phyloP scores from a whole-genome alignment of 192 early-diverging fungal genomes.

The Coemansia sp. region DNA sequence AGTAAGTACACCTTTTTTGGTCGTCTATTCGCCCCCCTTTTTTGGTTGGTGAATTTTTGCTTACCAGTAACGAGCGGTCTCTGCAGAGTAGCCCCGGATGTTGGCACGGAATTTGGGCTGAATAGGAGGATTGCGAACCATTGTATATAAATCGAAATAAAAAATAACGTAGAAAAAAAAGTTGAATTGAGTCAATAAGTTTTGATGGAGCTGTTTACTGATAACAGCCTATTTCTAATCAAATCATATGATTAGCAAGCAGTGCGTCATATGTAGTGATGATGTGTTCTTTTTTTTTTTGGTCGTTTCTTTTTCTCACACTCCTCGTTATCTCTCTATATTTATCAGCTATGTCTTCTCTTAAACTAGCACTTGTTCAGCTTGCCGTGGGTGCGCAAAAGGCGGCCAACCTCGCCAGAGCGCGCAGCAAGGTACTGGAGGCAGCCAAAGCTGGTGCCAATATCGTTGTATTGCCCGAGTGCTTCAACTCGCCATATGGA shows the following conservation, averaged over 20 bases:
- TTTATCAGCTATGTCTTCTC: not conserved
- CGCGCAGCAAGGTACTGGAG: constrained; percentile 79
- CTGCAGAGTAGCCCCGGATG: constrained; percentile 50
- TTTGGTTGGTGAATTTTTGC: not conserved
- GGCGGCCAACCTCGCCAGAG: constrained; percentile 73
- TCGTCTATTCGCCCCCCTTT: too few relatives aligned
- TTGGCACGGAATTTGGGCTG: constrained; percentile 48
- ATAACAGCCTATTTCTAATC: not conserved
- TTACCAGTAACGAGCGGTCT: constrained; percentile 53
- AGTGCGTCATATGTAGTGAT: not conserved
- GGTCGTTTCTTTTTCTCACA: not conserved
- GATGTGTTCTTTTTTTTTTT: not conserved
- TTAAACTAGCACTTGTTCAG: constrained; percentile 78
- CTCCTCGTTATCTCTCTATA: not conserved
- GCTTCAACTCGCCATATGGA: constrained; percentile 99
- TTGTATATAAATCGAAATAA: constrained; percentile 18
- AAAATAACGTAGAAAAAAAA: constrained; percentile 3
- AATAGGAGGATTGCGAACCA: constrained; percentile 41
- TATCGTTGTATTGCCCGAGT: constrained; percentile 96
- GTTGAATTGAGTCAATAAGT: not conserved
- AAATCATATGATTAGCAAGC: not conserved
- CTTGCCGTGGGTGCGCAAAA: constrained; percentile 79
- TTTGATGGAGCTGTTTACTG: not conserved
- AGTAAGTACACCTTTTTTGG: too few relatives aligned
- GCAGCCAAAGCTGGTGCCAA: constrained; percentile 83